Base-by-base conservation (phyloP, 257 asterid genomes). In the Gentiana straminea region DNA sequence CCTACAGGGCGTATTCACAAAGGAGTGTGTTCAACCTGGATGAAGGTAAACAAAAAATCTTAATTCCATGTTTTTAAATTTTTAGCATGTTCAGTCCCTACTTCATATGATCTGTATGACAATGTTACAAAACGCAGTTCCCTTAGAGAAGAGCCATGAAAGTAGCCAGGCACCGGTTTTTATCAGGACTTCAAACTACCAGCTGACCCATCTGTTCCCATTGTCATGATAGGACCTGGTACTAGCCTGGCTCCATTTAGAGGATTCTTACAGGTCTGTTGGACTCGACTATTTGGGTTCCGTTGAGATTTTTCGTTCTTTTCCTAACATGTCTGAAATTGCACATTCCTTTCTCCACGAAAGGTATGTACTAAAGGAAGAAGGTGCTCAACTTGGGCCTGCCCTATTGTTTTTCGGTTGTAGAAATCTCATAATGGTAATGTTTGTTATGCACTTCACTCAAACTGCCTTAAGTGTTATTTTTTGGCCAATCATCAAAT, bases 21-120 rank as follows among this genome's bases (percentile, higher is more conserved):
- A 70, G 95, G 95, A 52, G 86, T 85, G 60, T 85, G 92, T 77
- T 85, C 95, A 8, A 82, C 93, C 52, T 85, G 95, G 95, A 85
- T 85, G 95, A 79, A 85, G 89, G 95, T 82, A 72, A 51, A 41
- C 8, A 41, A 41, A 0, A n/a, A n/a, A n/a, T 41, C n/a, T n/a
- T n/a, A n/a, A n/a, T n/a, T n/a, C n/a, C n/a, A n/a, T n/a, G n/a
- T n/a, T n/a, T n/a, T n/a, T n/a, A 41, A 41, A 41, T 41, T 41
- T 7, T 7, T 41, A 10, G 9, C 46, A 41, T 41, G 46, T 5
- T 7, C 46, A 2, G 5, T 41, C 8, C 8, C 53, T 33, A 60
- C n/a, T 54, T 8, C 12, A 37, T 55, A 41, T 49, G 50, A 59
- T 57, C 55, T 49, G 55, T 60, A 32, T 59, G 38, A 60, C 43